Percentiles rank a stretch among this genome's conserved stretches.
phyloP scores from a whole-genome alignment of 139 green algal species.

The Coccomyxa sp. region DNA sequence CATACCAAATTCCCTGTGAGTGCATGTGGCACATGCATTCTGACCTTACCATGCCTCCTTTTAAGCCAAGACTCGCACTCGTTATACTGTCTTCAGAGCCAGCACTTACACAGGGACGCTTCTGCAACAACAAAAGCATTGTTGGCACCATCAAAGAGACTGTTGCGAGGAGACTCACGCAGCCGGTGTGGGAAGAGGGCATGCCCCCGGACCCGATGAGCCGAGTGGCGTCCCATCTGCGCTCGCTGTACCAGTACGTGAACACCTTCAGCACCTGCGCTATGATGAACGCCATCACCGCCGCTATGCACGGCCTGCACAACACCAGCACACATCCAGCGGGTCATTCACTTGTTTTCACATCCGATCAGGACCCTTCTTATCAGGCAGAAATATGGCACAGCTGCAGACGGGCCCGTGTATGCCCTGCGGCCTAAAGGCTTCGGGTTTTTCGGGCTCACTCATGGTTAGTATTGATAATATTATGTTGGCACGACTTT shows the following conservation, averaged over 20 bases:
- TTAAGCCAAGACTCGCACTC: no score
- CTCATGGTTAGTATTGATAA: no score
- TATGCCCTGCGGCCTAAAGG: no score
- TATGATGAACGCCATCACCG: slow-evolving; percentile 62
- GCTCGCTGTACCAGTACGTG: slow-evolving; percentile 51
- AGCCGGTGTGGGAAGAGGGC: slow-evolving; percentile 69
- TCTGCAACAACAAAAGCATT: neutral
- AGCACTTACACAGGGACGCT: neutral
- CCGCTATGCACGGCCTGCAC: slow-evolving; percentile 54
- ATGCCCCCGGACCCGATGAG: slow-evolving; percentile 61
- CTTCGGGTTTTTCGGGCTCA: no score
- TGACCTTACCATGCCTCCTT: no score
- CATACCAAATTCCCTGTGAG: no score
- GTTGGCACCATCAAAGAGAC: neutral
- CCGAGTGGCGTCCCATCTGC: slow-evolving; percentile 43
- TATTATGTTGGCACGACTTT: no score
- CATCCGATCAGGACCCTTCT: neutral
- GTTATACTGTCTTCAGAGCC: no score
- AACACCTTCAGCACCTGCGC: slow-evolving; percentile 69
- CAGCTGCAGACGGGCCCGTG: no score
- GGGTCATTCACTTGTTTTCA: neutral
- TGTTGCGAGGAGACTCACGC: slow-evolving; percentile 33
- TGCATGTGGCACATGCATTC: no score
- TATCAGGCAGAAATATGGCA: neutral
- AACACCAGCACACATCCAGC: neutral